phyloP scores from a whole-genome alignment of 805 yeast genomes.

The Komagataella kurtzmanii region DNA sequence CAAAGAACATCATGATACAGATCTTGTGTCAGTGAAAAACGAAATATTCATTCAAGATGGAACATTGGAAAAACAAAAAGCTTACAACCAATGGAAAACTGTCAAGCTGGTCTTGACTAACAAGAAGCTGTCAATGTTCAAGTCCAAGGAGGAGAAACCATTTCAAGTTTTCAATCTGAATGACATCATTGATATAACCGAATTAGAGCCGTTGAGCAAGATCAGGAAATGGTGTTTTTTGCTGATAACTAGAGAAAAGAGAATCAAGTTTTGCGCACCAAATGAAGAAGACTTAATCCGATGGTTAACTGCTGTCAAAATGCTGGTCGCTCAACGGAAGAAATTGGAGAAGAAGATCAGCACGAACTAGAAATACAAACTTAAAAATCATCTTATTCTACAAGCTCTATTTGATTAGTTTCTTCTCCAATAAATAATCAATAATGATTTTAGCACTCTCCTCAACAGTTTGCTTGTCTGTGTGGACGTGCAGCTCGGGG shows the following conservation, averaged over 20 bases:
- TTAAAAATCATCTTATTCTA: neutral
- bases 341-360: conserved; percentile 1
- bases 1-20: conserved; percentile 35
- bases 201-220: conserved; percentile 31
- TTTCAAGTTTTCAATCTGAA: conserved; percentile 19
- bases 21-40: conserved; percentile 10
- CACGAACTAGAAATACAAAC: neutral
- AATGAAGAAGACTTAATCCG: conserved; percentile 30
- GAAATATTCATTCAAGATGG: neutral
- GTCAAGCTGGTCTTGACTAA: conserved; percentile 30
- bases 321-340: conserved; percentile 13
- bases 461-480: conserved; percentile 61
- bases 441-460: conserved; percentile 66
- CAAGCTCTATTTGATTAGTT: conserved; percentile 6
- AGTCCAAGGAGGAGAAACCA: conserved; percentile 11
- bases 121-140: conserved; percentile 25
- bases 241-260: conserved; percentile 30
- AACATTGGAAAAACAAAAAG: neutral
- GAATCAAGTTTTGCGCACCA: conserved; percentile 28
- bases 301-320: conserved; percentile 35
- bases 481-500: conserved; percentile 74
- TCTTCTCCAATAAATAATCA: conserved; percentile 47
- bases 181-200: conserved; percentile 32
- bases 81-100: conserved; percentile 34
- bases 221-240: conserved; percentile 30